These are phyloP conservation scores for Zelopaecilomyces penicillatus DNA, from an alignment of 2,329 filamentous ascomycete genomes.

Conservation along the genomic window DNA sequence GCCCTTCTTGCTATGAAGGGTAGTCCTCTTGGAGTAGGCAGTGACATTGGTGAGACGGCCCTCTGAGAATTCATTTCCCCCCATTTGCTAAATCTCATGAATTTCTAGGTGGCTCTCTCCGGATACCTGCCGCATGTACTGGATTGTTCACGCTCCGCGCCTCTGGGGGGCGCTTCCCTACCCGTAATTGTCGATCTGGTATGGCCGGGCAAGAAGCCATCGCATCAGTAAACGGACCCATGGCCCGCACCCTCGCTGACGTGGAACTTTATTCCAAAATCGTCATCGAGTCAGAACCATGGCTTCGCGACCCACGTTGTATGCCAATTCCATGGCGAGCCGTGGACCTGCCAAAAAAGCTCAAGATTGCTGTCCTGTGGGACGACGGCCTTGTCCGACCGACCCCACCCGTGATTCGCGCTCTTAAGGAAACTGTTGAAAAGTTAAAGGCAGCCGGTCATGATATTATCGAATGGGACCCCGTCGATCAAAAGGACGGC, in stretches of 20 bases:
- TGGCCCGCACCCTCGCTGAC: slow-evolving; percentile 48
- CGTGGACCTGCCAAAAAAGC: slow-evolving; percentile 23
- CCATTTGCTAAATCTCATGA: not conserved
- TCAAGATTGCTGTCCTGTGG: slow-evolving; percentile 55
- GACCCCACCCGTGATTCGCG: slow-evolving; percentile 56
- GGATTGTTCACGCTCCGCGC: slow-evolving; percentile 50
- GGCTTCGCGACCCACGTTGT: slow-evolving; percentile 49
- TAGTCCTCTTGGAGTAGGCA: slow-evolving; percentile 52
- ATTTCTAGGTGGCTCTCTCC: slow-evolving; percentile 39
- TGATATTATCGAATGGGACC: slow-evolving; percentile 44
- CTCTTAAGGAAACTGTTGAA: slow-evolving; percentile 37
- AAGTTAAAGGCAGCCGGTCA: slow-evolving; percentile 38
- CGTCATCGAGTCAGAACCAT: slow-evolving; percentile 44
- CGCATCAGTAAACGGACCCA: slow-evolving; percentile 54
- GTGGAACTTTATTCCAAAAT: slow-evolving; percentile 45
- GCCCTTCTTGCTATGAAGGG: slow-evolving; percentile 53
- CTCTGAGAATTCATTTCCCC: accelerated
- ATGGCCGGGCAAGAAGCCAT: slow-evolving; percentile 59
- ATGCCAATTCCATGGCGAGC: slow-evolving; percentile 49
- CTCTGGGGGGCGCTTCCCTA: slow-evolving; percentile 52
- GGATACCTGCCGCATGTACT: slow-evolving; percentile 46
- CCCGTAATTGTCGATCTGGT: slow-evolving; percentile 43
- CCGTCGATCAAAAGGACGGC: slow-evolving; percentile 32
- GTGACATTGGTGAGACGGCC: slow-evolving; percentile 42
- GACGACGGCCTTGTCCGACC: slow-evolving; percentile 57